Evolutionary conservation across 306 rosid species (phyloP).

Genomic region (Spatholobus suberectus): DNA sequence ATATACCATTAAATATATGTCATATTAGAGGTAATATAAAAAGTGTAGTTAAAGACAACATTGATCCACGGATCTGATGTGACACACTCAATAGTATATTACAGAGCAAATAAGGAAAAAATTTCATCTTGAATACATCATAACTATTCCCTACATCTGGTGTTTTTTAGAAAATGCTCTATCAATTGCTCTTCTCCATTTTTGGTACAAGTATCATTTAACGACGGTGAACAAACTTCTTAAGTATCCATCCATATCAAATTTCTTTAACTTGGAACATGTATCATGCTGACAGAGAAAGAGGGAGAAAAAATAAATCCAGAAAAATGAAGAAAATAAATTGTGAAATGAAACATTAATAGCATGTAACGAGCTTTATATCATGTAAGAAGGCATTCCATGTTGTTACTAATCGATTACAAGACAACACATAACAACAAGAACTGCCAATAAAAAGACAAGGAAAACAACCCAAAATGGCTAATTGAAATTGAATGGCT

Average conservation of each 20-base stretch:
- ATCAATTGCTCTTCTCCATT: neutral
- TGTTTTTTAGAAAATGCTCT: neutral
- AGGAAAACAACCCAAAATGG: neutral
- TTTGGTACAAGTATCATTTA: neutral
- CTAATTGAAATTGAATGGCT: neutral
- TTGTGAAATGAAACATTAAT: neutral
- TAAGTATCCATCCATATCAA: neutral
- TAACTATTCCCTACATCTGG: neutral
- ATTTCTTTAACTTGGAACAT: neutral
- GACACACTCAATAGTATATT: neutral
- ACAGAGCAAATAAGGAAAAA: neutral
- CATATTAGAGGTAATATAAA: neutral
- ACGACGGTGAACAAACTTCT: neutral
- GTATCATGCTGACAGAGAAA: neutral
- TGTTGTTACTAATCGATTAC: neutral
- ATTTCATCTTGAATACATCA: neutral
- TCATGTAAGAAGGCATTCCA: neutral
- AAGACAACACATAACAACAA: neutral
- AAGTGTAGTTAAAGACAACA: neutral
- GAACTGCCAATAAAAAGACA: neutral
- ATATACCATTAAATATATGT: neutral
- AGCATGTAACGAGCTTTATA: neutral
- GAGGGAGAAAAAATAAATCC: neutral
- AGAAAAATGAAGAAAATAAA: neutral
- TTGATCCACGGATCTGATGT: conserved; percentile 14